A percentile compares a stretch with the other conserved stretches of the same genome.
These are phyloP conservation scores for Chara braunii DNA, from an alignment of 139 green algal species.

Conservation along the genomic window DNA sequence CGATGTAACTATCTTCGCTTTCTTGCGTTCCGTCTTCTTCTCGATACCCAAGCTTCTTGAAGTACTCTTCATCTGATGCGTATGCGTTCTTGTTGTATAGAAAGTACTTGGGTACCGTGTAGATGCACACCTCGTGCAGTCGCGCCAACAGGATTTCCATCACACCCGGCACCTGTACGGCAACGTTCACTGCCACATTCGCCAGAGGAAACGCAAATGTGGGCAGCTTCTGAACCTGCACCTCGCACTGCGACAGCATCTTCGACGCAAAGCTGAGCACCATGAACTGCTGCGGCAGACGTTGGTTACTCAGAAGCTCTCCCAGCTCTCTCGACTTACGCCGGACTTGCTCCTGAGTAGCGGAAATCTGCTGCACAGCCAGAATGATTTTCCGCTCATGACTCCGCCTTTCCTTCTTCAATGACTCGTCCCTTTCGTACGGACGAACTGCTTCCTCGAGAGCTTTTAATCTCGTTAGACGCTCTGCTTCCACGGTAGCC, in stretches of 20 bases:
- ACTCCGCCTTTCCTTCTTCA: conserved; percentile 19
- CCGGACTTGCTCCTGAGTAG: conserved; percentile 40
- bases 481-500: neutral
- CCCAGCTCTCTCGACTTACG: conserved; percentile 2
- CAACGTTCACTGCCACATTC: conserved; percentile 34
- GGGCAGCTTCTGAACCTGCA: conserved; percentile 43
- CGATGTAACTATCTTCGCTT: conserved; percentile 35
- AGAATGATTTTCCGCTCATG: conserved; percentile 16
- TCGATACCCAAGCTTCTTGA: conserved; percentile 27
- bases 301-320: conserved; percentile 4
- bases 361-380: conserved; percentile 43
- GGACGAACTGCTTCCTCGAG: neutral
- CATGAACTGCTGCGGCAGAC: conserved; percentile 3
- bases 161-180: conserved; percentile 20
- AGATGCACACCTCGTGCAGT: conserved; percentile 36
- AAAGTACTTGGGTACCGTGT: conserved; percentile 46
- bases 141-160: conserved; percentile 33
- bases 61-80: conserved; percentile 20
- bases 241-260: conserved; percentile 40
- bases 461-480: neutral
- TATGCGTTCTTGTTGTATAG: conserved; percentile 27
- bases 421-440: neutral
- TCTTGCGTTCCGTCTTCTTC: conserved; percentile 32
- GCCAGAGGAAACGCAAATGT: conserved; percentile 43
- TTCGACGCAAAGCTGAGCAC: conserved; percentile 12